Percentiles rank a stretch among this genome's conserved stretches.
Conservation (phyloP, 306 rosid species). For the Vigna trinervia region DNA sequence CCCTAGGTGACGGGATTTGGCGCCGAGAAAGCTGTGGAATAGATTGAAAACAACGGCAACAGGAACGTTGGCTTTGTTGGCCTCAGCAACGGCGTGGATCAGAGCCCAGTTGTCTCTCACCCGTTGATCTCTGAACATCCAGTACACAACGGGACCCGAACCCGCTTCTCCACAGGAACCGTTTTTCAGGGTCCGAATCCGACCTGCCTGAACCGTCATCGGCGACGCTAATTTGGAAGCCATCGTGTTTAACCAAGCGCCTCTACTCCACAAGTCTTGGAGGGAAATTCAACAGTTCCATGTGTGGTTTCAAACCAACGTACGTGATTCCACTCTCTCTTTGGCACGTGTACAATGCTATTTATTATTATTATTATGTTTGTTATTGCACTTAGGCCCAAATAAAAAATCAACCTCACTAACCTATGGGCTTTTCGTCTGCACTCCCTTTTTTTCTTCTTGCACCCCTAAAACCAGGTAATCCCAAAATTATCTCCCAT, state of each 20-base stretch:
- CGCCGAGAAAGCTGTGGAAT: slow-evolving; percentile 80
- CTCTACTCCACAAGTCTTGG: slow-evolving; percentile 31
- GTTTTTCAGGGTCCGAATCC: slow-evolving; percentile 66
- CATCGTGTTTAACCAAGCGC: slow-evolving; percentile 41
- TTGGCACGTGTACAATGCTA: slow-evolving; percentile 37
- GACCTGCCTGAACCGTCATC: slow-evolving; percentile 55
- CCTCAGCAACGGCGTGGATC: slow-evolving; percentile 81
- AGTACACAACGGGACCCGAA: slow-evolving; percentile 84
- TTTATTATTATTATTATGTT: background rate
- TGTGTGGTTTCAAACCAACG: slow-evolving; percentile 57
- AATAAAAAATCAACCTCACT: background rate
- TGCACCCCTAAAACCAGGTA: too few species aligned
- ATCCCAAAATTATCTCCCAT: too few species aligned
- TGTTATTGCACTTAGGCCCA: background rate
- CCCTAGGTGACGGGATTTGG: slow-evolving; percentile 90
- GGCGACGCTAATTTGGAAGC: slow-evolving; percentile 45
- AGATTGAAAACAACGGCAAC: slow-evolving; percentile 87
- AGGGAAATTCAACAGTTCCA: slow-evolving; percentile 59
- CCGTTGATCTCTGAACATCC: slow-evolving; percentile 99
- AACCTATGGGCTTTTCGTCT: background rate
- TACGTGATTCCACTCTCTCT: slow-evolving; percentile 46
- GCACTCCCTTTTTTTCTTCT: too few species aligned
- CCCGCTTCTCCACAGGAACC: slow-evolving; percentile 47
- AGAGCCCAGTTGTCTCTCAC: slow-evolving; percentile 89
- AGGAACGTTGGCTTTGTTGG: slow-evolving; percentile 71